Evolutionary conservation across 1,284 basidiomycete species (phyloP), one percentile per base, ranked within the genome.

Genomic region (Ustilago tritici): DNA sequence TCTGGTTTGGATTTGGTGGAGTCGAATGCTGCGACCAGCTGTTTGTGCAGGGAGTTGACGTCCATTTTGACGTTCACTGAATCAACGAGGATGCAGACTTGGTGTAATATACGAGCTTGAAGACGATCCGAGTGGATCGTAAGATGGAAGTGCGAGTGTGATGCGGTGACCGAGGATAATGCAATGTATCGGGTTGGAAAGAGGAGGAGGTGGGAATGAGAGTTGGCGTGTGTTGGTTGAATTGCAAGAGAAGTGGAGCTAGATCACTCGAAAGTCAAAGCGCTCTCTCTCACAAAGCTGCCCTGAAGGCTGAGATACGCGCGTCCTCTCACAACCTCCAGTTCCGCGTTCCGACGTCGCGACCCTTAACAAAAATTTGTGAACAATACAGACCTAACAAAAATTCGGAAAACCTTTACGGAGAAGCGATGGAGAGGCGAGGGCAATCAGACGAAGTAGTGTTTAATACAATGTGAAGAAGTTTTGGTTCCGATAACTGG

Each of bases 11-110:
- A 62, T 1, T 38, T 23, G 7, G 64, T 11, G 8, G 61, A 67
- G 17, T 57, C 52, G 34, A 78, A 78, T 8, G 76, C 65, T 32
- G 63, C 12, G 2, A 74, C 61, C 4, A 78, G 68, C 56, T 61
- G 47, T 54, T 61, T 68, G 65, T 78, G 76, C 19, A 70, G 65
- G 31, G 56, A 38, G 19, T 36, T 14, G n/a, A 70, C 19, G 38
- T 70, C 62, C 68, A 70, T 70, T 49, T 32, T 34, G 19, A 17
- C 36, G 47, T 49, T 46, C 28, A 19, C 40, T 41, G 14, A 7
- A 7, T 7, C 14, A 41, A 17, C 5, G 40, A 12, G 15, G 40
- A 15, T 12, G 17, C 11, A 15, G 40, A 28, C 19, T 10, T 28
- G 47, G 47, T 31, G 47, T 32, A 23, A 50, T 10, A 47, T 19